Percentiles rank a stretch among this genome's conserved stretches.
Evolutionary conservation across 2,329 filamentous ascomycete genomes (phyloP).

Genomic region (Exophiala lecanii-corni): DNA sequence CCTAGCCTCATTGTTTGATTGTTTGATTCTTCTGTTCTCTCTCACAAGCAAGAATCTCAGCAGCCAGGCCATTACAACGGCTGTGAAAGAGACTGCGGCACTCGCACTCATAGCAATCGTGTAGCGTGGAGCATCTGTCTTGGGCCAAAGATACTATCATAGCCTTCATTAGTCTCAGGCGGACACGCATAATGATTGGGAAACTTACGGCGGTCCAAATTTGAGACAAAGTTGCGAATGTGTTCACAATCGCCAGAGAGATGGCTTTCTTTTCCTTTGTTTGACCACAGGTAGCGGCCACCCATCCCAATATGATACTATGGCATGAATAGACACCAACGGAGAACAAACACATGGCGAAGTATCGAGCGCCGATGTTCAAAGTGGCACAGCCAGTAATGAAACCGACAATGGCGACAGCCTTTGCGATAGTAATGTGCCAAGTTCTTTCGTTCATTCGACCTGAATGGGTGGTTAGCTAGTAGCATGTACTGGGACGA

Average conservation of each 20-base stretch:
- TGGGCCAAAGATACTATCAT: conserved; percentile 13
- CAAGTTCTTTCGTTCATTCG: conserved; percentile 30
- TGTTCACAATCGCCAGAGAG: conserved; percentile 39
- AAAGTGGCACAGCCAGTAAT: conserved; percentile 29
- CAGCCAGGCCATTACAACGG: conserved; percentile 9
- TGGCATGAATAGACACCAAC: conserved; percentile 34
- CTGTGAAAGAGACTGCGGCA: conserved; percentile 9
- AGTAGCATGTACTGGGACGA: conserved; percentile 6
- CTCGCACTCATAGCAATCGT: conserved; percentile 13
- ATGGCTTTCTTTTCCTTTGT: conserved; percentile 43
- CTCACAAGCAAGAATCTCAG: conserved; percentile 15
- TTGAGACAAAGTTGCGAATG: conserved; percentile 31
- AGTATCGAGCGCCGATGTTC: conserved; percentile 30
- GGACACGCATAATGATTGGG: background rate
- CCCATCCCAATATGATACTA: conserved; percentile 41
- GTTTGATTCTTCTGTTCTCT: conserved; percentile 8
- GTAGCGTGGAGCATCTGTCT: conserved; percentile 11
- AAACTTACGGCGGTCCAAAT: conserved; percentile 9
- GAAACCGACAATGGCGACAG: conserved; percentile 30
- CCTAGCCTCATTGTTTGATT: conserved; percentile 6
- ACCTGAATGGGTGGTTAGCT: conserved; percentile 6
- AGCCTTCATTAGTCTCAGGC: background rate
- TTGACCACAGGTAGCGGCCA: conserved; percentile 37
- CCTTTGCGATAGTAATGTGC: conserved; percentile 27
- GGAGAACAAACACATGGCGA: conserved; percentile 32